Percentiles rank a stretch among this genome's conserved stretches.
These are phyloP conservation scores for Pythium angustatum DNA, from an alignment of 352 stramenopile genomes.

Conservation along the genomic window DNA sequence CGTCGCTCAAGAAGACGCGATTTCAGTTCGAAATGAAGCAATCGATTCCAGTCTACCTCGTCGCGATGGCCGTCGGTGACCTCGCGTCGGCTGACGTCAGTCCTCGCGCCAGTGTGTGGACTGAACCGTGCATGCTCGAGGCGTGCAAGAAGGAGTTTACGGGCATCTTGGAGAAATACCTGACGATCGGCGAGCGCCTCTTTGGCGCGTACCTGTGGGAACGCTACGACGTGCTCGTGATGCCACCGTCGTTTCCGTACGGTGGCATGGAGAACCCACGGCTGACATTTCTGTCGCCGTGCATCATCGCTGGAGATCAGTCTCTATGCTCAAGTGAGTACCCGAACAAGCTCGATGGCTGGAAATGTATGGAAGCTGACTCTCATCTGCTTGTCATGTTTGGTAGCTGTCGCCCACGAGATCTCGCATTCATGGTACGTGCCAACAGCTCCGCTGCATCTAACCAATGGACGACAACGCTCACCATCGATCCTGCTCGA, in stretches of 20 bases:
- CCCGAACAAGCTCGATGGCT: too few species aligned
- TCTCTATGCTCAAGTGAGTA: conserved; percentile 68
- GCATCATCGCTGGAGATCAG: conserved; percentile 73
- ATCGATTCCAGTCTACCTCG: conserved; percentile 83
- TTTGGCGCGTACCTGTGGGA: conserved; percentile 88
- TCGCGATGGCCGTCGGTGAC: conserved; percentile 82
- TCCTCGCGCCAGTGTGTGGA: conserved; percentile 77
- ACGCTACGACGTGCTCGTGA: conserved; percentile 81
- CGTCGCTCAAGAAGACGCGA: conserved; percentile 20
- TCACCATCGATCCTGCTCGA: not conserved
- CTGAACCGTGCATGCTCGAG: conserved; percentile 81
- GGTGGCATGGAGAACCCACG: conserved; percentile 98
- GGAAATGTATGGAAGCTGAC: conserved; percentile 1
- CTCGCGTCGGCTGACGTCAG: conserved; percentile 67
- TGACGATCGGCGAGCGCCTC: conserved; percentile 67
- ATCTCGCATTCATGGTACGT: conserved; percentile 80
- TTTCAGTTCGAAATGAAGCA: conserved; percentile 83
- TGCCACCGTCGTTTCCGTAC: conserved; percentile 93
- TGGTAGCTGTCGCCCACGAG: conserved; percentile 75
- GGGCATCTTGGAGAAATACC: conserved; percentile 70
- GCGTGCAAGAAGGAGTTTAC: conserved; percentile 72
- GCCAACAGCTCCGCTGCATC: too few species aligned
- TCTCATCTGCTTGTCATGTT: not conserved
- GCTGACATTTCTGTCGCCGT: conserved; percentile 86
- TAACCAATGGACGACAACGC: not conserved